Evolutionary conservation across 805 yeast genomes (phyloP).

Genomic region (Metahyphopichia silvanorum): DNA sequence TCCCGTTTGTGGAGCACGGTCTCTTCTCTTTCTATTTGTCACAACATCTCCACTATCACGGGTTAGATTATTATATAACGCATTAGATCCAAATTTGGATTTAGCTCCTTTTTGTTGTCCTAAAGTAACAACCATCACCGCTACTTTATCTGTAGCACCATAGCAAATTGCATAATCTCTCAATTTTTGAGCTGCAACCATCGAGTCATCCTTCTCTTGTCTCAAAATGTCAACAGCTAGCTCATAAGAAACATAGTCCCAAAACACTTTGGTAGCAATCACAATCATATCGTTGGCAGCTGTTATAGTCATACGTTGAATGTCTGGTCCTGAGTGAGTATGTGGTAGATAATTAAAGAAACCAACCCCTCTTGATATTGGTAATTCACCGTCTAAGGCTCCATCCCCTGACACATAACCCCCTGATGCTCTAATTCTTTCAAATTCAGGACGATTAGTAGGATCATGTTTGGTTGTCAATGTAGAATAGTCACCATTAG

Average conservation of each 20-base stretch:
- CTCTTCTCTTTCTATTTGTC: constrained; percentile 40
- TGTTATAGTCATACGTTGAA: constrained; percentile 56
- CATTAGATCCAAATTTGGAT: constrained; percentile 23
- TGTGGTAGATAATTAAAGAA: constrained; percentile 83
- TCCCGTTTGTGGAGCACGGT: constrained; percentile 27
- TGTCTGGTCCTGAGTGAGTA: constrained; percentile 83
- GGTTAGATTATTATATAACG: constrained; percentile 37
- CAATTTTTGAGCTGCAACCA: constrained; percentile 87
- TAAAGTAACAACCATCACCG: constrained; percentile 76
- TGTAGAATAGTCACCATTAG: constrained; percentile 75
- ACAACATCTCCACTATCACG: constrained; percentile 33
- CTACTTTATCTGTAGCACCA: constrained; percentile 76
- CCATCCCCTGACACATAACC: constrained; percentile 87
- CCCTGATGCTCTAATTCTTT: constrained; percentile 85
- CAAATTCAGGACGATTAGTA: constrained; percentile 70
- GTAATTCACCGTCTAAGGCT: constrained; percentile 76
- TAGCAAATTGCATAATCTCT: constrained; percentile 93
- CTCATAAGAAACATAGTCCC: constrained; percentile 82
- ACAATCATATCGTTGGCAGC: constrained; percentile 80
- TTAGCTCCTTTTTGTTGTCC: constrained; percentile 45
- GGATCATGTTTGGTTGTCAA: constrained; percentile 84
- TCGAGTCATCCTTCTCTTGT: constrained; percentile 76
- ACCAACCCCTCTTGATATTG: constrained; percentile 90
- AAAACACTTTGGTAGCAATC: constrained; percentile 76
- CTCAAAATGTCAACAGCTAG: constrained; percentile 89